Percentiles rank a stretch among this genome's conserved stretches.
Conservation (phyloP, 371 early-diverging fungal species). For the Batkoa obscura region DNA sequence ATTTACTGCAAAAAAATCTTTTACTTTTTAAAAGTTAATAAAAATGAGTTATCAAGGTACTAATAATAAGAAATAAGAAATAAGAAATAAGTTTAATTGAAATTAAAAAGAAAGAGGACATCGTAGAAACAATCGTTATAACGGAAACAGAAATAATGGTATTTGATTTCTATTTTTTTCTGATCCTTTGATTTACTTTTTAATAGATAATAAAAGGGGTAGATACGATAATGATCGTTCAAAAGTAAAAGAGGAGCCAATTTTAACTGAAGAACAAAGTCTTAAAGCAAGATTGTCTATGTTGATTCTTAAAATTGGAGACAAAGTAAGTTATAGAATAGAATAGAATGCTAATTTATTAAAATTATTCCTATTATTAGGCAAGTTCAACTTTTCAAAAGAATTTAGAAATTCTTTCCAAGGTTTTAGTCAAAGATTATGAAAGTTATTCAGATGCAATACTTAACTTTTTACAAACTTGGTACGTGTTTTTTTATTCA, state of each 20-base stretch:
- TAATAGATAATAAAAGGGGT: no score
- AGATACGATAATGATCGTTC: no score
- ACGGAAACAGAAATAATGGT: no score
- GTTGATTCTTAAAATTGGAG: not conserved
- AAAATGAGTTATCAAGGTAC: no score
- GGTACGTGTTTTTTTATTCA: not conserved
- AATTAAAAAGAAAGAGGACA: no score
- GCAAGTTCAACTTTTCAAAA: not conserved
- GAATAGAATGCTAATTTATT: not conserved
- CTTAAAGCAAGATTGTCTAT: not conserved
- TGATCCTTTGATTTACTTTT: no score
- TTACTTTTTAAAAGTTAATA: no score
- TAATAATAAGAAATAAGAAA: no score
- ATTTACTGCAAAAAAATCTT: no score
- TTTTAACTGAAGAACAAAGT: not conserved
- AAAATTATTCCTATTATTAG: not conserved
- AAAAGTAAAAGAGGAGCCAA: not conserved
- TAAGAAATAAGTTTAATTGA: no score
- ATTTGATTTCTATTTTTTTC: no score
- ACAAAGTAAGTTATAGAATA: not conserved
- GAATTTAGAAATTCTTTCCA: not conserved
- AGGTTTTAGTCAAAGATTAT: constrained; percentile 4
- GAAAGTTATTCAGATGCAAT: not conserved
- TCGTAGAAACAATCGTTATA: no score
- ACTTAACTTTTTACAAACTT: not conserved